phyloP scores from a whole-genome alignment of 768 basidiomycete genomes.

The Obba rivulosa region DNA sequence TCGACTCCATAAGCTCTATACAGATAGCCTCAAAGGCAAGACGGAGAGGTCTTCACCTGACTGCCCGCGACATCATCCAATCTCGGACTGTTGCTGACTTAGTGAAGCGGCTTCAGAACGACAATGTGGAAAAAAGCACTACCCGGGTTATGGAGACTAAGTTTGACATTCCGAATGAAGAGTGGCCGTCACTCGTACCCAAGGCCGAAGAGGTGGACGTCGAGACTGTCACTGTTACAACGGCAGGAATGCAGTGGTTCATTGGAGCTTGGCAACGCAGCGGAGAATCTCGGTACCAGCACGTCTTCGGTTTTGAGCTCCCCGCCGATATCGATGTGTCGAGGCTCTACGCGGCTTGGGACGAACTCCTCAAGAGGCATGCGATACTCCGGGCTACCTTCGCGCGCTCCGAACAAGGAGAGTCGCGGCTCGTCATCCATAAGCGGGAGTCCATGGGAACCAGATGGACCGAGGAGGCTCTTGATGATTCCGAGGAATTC shows the following conservation, averaged over 20 bases:
- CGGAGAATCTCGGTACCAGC: slow-evolving; percentile 35
- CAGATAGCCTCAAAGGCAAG: slow-evolving; percentile 36
- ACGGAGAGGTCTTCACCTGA: slow-evolving; percentile 28
- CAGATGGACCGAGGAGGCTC: slow-evolving; percentile 3
- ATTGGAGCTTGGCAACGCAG: slow-evolving; percentile 41
- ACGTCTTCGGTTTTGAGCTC: slow-evolving; percentile 37
- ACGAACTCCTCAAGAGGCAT: slow-evolving; percentile 28
- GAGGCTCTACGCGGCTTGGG: slow-evolving; percentile 33
- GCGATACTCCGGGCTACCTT: slow-evolving; percentile 41
- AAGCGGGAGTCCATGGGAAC: slow-evolving; percentile 10
- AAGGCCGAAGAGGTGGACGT: slow-evolving; percentile 7
- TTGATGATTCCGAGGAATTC: slow-evolving; percentile 2
- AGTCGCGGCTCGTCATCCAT: slow-evolving; percentile 23
- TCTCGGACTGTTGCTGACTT: slow-evolving; percentile 32
- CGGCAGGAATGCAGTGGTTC: slow-evolving; percentile 31
- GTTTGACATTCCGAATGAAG: slow-evolving; percentile 4
- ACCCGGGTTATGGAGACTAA: not conserved
- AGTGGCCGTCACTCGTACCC: slow-evolving; percentile 1
- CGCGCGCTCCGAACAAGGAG: slow-evolving; percentile 15
- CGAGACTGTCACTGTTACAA: slow-evolving; percentile 16
- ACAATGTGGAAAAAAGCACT: no score
- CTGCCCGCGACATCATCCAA: slow-evolving; percentile 36
- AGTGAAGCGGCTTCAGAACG: slow-evolving; percentile 8
- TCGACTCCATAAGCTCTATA: slow-evolving; percentile 48
- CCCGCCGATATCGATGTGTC: slow-evolving; percentile 22